Percentiles rank a stretch among this genome's conserved stretches.
These are phyloP conservation scores for Oemleria cerasiformis DNA, from an alignment of 306 rosid genomes.

Conservation along the genomic window DNA sequence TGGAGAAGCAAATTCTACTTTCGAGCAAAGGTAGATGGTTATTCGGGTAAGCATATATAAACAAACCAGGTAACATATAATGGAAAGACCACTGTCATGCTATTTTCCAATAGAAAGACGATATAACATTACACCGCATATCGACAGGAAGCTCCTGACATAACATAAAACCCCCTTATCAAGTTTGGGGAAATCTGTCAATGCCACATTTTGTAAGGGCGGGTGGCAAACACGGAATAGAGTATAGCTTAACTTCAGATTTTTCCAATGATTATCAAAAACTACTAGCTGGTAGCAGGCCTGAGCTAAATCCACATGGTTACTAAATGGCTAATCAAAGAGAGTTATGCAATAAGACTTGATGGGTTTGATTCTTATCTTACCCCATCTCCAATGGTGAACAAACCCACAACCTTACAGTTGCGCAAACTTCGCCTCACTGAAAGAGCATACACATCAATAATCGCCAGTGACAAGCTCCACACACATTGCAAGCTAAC, in stretches of 20 bases:
- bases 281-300: neutral
- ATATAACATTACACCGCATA: neutral
- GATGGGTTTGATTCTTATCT: conserved; percentile 4
- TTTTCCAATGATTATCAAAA: neutral
- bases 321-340: neutral
- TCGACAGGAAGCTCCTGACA: neutral
- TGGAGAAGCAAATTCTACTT: neutral
- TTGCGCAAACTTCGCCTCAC: conserved; percentile 40
- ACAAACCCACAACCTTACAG: conserved; percentile 25
- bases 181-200: neutral
- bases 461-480: conserved; percentile 40
- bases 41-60: neutral
- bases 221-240: neutral
- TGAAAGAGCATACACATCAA: conserved; percentile 39
- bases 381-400: conserved; percentile 45
- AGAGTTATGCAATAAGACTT: neutral
- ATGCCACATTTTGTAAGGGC: neutral
- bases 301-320: neutral
- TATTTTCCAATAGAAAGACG: neutral
- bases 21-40: neutral
- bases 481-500: conserved; percentile 47
- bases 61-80: neutral
- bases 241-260: neutral
- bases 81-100: neutral
- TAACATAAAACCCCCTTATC: neutral